A percentile compares a stretch with the other conserved stretches of the same genome.
These are phyloP conservation scores for Aspergillus affinis DNA, from an alignment of 495 filamentous ascomycete species.

Conservation along the genomic window DNA sequence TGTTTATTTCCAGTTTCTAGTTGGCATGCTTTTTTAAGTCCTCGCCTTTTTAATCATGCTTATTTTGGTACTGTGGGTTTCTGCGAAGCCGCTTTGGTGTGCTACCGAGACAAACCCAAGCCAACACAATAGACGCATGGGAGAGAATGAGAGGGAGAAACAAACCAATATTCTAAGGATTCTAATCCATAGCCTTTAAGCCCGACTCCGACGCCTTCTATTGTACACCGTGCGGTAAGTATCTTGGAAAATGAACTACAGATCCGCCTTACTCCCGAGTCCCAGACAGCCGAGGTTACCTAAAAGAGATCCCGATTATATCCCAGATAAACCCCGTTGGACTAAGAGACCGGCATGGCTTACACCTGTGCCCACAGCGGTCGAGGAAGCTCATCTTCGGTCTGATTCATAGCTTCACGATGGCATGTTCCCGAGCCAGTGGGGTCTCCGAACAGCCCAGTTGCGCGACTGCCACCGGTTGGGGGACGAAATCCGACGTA, in stretches of 20 bases:
- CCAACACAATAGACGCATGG: not conserved
- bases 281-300: not conserved
- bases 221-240: constrained; percentile 3
- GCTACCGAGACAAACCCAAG: not conserved
- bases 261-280: not conserved
- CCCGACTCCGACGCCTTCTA: not conserved
- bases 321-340: not conserved
- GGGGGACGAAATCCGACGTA: constrained; percentile 75
- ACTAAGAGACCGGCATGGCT: constrained; percentile 1
- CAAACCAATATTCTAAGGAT: not conserved
- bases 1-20: not conserved
- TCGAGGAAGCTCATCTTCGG: constrained; percentile 52
- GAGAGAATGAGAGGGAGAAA: not conserved
- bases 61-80: not conserved
- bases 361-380: constrained; percentile 64
- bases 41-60: not conserved
- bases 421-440: constrained; percentile 19
- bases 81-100: not conserved
- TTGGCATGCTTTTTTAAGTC: not conserved
- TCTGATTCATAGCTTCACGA: constrained; percentile 32
- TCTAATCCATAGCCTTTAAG: not conserved
- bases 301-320: not conserved
- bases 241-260: not conserved
- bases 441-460: constrained; percentile 21
- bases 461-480: constrained; percentile 22